phyloP scores from a whole-genome alignment of 129 eudicot genomes.

The Flaveria ramosissima region DNA sequence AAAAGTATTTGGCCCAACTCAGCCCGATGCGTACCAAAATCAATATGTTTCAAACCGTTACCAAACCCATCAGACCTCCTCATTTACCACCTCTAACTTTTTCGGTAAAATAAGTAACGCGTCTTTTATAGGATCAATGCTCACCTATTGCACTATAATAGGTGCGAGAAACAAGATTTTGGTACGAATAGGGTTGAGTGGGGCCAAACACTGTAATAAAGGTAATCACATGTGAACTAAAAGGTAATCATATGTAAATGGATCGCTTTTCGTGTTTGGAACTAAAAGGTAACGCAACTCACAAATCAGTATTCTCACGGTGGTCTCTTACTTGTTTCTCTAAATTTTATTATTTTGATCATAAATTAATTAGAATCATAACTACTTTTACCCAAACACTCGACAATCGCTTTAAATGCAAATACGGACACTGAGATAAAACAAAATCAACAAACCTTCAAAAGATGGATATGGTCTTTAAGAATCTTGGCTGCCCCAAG shows the following conservation, averaged over 20 bases:
- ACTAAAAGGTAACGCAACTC: neutral
- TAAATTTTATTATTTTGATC: neutral
- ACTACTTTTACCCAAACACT: neutral
- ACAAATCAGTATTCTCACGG: neutral
- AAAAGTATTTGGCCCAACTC: neutral
- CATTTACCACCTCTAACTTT: neutral
- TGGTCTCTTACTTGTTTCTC: neutral
- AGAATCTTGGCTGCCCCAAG: conserved; percentile 99
- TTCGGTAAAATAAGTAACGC: neutral
- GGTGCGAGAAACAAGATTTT: conserved; percentile 2
- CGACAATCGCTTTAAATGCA: neutral
- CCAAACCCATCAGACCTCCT: neutral
- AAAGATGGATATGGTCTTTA: conserved; percentile 57
- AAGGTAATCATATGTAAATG: neutral
- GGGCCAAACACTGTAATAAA: too few relatives aligned
- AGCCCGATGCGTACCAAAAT: neutral
- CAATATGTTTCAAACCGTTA: neutral
- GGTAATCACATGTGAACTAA: neutral
- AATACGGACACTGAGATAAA: neutral
- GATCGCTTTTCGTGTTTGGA: neutral
- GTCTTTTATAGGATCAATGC: neutral
- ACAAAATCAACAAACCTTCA: conserved; percentile 59
- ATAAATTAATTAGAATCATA: neutral
- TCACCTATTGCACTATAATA: neutral
- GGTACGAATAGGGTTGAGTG: too few relatives aligned